Evolutionary conservation across 139 green algal genomes (phyloP), one percentile per base, ranked within the genome.

Genomic region (Eudorina sp.): DNA sequence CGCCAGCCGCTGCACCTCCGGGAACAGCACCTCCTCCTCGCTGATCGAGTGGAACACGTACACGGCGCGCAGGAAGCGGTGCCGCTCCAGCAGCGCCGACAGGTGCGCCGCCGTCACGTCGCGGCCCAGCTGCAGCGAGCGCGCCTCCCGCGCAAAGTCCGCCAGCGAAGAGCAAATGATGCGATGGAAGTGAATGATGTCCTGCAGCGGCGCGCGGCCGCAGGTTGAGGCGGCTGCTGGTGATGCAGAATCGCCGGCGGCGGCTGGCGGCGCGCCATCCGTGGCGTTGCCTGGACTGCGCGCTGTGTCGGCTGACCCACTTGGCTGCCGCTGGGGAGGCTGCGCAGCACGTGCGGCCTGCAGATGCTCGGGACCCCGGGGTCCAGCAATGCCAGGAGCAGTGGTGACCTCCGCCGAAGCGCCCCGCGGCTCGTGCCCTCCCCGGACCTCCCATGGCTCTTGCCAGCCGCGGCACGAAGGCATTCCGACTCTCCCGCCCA

Each of bases 21-120:
- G 95, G 62, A 98, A 97, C 69, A 99, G 90, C 27, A 99, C 94
- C 53, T 99, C 95, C 83, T 99, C 96, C 90, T 99, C 97, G 25
- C 93, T 96, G 18, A 96, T 90, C 11, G 92, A 96, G 94, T 99
- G 96, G 92, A 97, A 98, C 75, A 93, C 89, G 92, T 94, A 98
- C 21, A 99, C 95, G n/a, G 94, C 92, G 25, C 95, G 93, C 82
- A 99, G 95, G 88, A 99, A 99, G 73, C 96, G 91, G 91, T 97
- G 92, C 48, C 90, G 89, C 78, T 98, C 95, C 58, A 96, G 90
- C 62, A 99, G 92, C 11, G 89, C 84, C 0, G 86, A 88, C 64
- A 98, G 90, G 86, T 95, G 90, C 18, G 43, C 62, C 0, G 89
- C 64, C 0, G 51, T 94, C 23, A 93, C 62, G 9, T 88, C 88